Conservation (phyloP, 495 filamentous ascomycete species). For the Aspergillus avenaceus region DNA sequence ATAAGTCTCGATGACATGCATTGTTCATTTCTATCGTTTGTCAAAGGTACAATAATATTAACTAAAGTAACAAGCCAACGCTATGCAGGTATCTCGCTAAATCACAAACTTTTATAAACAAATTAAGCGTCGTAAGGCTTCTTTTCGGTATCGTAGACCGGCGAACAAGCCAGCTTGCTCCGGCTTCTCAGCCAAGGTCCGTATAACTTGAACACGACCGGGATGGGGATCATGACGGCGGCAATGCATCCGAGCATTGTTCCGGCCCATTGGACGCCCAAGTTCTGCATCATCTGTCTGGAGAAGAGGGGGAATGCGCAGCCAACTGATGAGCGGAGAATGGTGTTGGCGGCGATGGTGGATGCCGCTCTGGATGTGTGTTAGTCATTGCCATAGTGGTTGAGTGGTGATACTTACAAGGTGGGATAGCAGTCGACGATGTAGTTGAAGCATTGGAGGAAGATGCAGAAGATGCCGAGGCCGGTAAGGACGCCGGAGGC, state of each 20-base stretch:
- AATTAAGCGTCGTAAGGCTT: conserved; percentile 4
- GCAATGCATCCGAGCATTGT: conserved; percentile 77
- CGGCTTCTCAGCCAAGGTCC: conserved; percentile 28
- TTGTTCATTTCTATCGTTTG: too few species aligned
- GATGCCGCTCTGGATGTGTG: conserved; percentile 61
- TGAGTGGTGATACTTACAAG: conserved; percentile 49
- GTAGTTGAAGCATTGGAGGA: conserved; percentile 39
- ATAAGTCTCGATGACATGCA: too few species aligned
- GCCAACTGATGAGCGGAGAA: conserved; percentile 72
- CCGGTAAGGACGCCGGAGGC: conserved; percentile 30
- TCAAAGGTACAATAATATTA: too few species aligned
- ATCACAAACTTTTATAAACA: neutral
- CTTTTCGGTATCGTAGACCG: conserved; percentile 4
- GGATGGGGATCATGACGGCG: conserved; percentile 67
- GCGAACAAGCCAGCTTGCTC: conserved; percentile 27
- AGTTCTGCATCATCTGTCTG: conserved; percentile 72
- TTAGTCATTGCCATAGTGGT: conserved; percentile 1
- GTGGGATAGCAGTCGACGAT: conserved; percentile 50
- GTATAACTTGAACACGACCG: conserved; percentile 37
- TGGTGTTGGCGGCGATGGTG: conserved; percentile 85
- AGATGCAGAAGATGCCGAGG: conserved; percentile 34
- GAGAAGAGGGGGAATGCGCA: conserved; percentile 81
- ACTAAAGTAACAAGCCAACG: too few species aligned
- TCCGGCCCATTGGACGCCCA: conserved; percentile 75
- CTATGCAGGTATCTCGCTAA: conserved; percentile 6